Percentiles rank a stretch among this genome's conserved stretches.
Conservation (phyloP, 148 eudicot species). For the Rhododendron simsii region DNA sequence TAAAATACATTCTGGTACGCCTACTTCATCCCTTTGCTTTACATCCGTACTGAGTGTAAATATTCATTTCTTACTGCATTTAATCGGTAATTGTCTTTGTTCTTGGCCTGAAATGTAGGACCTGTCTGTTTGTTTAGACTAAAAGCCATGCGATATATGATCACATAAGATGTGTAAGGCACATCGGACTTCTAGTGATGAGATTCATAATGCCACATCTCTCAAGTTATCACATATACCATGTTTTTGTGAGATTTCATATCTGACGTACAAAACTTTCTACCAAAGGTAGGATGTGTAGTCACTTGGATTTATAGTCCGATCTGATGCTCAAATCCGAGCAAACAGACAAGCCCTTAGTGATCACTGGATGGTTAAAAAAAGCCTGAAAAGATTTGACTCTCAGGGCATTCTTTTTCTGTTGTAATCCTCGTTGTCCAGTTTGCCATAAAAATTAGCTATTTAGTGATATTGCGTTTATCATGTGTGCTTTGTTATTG, state of each 20-base stretch:
- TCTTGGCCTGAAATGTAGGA: not conserved
- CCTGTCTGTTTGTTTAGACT: not conserved
- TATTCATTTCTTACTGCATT: not conserved
- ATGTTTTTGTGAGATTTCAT: not conserved
- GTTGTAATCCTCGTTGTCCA: not conserved
- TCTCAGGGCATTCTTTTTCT: not conserved
- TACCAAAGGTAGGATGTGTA: not conserved
- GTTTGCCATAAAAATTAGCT: not conserved
- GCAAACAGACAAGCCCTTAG: not conserved
- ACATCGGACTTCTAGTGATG: not conserved
- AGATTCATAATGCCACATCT: not conserved
- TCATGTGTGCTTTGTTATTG: not conserved
- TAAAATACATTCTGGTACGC: conserved; percentile 47
- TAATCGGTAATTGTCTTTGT: not conserved
- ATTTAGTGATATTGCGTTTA: not conserved
- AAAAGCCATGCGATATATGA: not conserved
- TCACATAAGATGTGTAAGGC: not conserved
- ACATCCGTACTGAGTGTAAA: not conserved
- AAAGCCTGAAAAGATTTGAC: no score
- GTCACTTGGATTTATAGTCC: not conserved
- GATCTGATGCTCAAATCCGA: not conserved
- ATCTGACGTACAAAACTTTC: not conserved
- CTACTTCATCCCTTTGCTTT: conserved; percentile 5
- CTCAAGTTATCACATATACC: not conserved
- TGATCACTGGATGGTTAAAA: not conserved